These are phyloP conservation scores for Tilletia walkeri DNA, from an alignment of 1,284 basidiomycete species.

Conservation along the genomic window DNA sequence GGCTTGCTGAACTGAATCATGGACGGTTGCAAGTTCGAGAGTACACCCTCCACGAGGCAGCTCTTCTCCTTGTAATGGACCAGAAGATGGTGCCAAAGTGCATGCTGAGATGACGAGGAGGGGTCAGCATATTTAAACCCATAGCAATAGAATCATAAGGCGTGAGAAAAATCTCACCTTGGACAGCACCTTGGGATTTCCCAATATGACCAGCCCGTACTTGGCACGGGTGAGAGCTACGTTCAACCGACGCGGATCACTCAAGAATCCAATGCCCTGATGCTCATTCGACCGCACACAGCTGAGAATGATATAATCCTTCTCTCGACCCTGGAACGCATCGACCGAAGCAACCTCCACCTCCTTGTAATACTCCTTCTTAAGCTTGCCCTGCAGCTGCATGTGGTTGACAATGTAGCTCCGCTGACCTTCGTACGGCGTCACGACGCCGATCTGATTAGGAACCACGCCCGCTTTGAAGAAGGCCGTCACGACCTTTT, in stretches of 20 bases:
- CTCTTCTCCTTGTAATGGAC: conserved; percentile 98
- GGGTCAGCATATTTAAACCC: neutral
- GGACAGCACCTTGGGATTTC: conserved; percentile 97
- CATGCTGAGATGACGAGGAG: conserved; percentile 66
- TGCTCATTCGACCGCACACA: conserved; percentile 99
- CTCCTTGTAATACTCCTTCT: conserved; percentile 99
- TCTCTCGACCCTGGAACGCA: conserved; percentile 98
- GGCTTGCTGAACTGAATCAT: conserved; percentile 84
- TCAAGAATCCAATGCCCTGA: conserved; percentile 98
- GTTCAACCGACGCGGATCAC: conserved; percentile 92
- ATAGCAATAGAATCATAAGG: neutral
- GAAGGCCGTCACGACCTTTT: conserved; percentile 99
- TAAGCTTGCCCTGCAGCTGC: conserved; percentile 96
- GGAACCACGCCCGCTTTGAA: conserved; percentile 98
- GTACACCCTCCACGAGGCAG: conserved; percentile 89
- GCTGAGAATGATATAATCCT: conserved; percentile 98
- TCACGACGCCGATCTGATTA: conserved; percentile 94
- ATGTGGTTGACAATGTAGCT: conserved; percentile 98
- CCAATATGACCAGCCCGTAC: conserved; percentile 95
- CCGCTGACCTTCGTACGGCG: conserved; percentile 98
- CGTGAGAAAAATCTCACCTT: conserved; percentile 60
- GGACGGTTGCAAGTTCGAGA: conserved; percentile 92
- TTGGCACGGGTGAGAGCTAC: conserved; percentile 96
- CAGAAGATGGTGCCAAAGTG: conserved; percentile 95
- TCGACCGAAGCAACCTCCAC: conserved; percentile 98